Conservation (phyloP, 2,329 filamentous ascomycete genomes). For the Pestalotiopsis fici region DNA sequence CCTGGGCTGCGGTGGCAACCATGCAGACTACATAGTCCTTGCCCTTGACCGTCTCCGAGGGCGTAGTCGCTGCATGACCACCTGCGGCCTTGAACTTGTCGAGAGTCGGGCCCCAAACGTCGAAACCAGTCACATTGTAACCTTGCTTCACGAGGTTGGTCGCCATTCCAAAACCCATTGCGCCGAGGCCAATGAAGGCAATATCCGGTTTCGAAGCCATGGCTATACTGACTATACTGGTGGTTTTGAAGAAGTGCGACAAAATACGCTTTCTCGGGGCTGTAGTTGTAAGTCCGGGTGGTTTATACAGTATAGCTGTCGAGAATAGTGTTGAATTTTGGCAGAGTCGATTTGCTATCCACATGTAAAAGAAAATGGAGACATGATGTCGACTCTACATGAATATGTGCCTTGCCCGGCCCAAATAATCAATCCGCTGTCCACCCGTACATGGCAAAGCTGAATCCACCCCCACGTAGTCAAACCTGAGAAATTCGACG, state of each 20-base stretch:
- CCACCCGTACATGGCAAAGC: neutral
- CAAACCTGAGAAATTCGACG: neutral
- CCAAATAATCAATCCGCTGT: neutral
- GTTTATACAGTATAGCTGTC: neutral
- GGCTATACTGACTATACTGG: conserved; percentile 3
- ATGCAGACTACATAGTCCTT: conserved; percentile 69
- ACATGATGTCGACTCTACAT: neutral
- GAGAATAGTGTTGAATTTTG: neutral
- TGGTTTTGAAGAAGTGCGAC: neutral
- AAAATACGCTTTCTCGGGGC: neutral
- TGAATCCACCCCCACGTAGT: neutral
- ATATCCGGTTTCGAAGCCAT: conserved; percentile 42
- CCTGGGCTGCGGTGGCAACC: conserved; percentile 74
- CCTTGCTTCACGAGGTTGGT: conserved; percentile 69
- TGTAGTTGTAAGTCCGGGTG: neutral
- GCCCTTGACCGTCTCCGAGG: conserved; percentile 60
- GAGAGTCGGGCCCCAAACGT: conserved; percentile 68
- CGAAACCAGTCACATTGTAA: conserved; percentile 70
- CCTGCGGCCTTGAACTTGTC: conserved; percentile 66
- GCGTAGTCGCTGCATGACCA: conserved; percentile 58
- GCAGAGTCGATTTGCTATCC: neutral
- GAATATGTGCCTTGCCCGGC: neutral
- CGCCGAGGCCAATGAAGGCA: conserved; percentile 74
- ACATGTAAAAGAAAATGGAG: neutral
- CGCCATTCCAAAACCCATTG: conserved; percentile 84